Base-by-base conservation (phyloP, 331 rosid species). In the Dryas integrifolia region DNA sequence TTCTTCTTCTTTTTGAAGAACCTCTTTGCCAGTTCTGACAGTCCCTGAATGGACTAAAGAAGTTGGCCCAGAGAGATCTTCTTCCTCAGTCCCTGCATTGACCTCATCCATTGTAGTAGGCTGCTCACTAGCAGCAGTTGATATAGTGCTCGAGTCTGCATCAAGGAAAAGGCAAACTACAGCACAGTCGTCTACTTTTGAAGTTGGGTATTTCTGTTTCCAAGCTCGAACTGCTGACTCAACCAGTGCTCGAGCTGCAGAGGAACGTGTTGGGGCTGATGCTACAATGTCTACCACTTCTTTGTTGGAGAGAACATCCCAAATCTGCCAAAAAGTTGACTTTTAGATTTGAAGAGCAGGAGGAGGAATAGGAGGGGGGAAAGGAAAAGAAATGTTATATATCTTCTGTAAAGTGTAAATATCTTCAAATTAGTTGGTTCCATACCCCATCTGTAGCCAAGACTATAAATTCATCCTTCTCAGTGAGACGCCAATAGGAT, bases 381-480 rank as follows among this genome's bases (percentile, higher is more conserved):
- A 43, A 15, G 55, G 44, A 69, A 38, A 21, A 30, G 58, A 50
- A 45, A 66, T 59, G 44, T 3, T 13, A 69, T 61, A 46, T 68
- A n/a, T 74, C 0, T 69, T 35, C 40, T 62, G 16, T 30, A 2
- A 30, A 30, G 35, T 11, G 50, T 45, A 62, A 55, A 43, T 24
- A 57, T 16, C 48, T 58, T 69, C 51, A 74, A 18, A 40, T 79
- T 40, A 72, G 56, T 65, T 63, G 58, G 53, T 45, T 59, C 56
- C 85, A 4, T 86, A 95, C 99, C 90, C 99, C 99, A 71, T 95
- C 99, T 58, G 99, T 92, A 72, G 99, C 99, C 82, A 95, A 77
- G 77, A 95, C 98, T 62, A 95, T 30, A 67, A 95, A 95, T 67
- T 90, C 86, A 72, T 95, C 99, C 76, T 81, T 88, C 71, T 88